These are phyloP conservation scores for Alternaria alternata DNA, from an alignment of 2,329 filamentous ascomycete genomes.

Conservation along the genomic window DNA sequence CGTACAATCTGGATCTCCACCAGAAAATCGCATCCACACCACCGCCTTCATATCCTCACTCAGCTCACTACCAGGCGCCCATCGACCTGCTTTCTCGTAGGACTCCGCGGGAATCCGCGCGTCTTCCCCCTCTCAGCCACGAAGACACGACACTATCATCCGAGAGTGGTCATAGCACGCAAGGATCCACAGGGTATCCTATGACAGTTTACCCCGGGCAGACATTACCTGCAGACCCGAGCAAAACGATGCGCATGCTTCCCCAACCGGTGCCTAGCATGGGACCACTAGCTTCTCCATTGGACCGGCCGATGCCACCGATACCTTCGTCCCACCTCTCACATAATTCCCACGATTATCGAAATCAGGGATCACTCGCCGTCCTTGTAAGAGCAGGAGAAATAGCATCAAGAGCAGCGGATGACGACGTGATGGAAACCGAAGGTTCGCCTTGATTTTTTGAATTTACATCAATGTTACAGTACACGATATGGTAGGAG, in stretches of 20 bases:
- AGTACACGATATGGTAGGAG: slow-evolving; percentile 4
- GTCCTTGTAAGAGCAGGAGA: slow-evolving; percentile 51
- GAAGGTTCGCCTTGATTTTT: slow-evolving; percentile 32
- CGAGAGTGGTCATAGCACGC: slow-evolving; percentile 42
- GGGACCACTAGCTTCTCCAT: slow-evolving; percentile 37
- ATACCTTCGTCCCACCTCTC: slow-evolving; percentile 23
- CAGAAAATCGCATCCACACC: slow-evolving; percentile 28
- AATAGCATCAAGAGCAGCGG: slow-evolving; percentile 44
- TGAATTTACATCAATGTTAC: neutral
- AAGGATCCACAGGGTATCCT: slow-evolving; percentile 27
- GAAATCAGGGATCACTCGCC: slow-evolving; percentile 46
- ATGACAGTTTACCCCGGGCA: slow-evolving; percentile 19
- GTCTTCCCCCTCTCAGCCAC: slow-evolving; percentile 47
- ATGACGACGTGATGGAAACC: slow-evolving; percentile 37
- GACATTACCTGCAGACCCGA: slow-evolving; percentile 37
- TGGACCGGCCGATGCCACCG: slow-evolving; percentile 39
- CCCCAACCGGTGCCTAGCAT: slow-evolving; percentile 49
- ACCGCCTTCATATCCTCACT: slow-evolving; percentile 27
- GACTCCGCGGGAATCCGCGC: slow-evolving; percentile 37
- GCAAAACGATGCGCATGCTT: slow-evolving; percentile 47
- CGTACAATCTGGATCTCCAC: slow-evolving; percentile 27
- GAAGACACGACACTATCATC: slow-evolving; percentile 53
- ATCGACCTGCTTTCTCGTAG: slow-evolving; percentile 44
- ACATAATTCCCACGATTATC: slow-evolving; percentile 38
- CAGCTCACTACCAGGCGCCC: slow-evolving; percentile 31